phyloP scores from a whole-genome alignment of 208 protist species.

The Naegleria fowleri region DNA sequence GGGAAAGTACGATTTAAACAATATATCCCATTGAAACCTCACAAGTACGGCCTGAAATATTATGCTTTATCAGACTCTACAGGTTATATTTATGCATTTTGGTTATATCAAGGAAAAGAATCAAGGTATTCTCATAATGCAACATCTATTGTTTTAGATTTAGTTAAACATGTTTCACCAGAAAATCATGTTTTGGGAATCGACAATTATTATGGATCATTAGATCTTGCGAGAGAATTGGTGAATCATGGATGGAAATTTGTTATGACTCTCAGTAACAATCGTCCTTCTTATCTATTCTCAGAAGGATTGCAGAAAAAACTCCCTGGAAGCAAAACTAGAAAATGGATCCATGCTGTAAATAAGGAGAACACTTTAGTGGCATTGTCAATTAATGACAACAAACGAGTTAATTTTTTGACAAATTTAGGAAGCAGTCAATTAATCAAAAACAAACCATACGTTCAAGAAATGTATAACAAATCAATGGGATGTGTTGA shows the following conservation, averaged over 20 bases:
- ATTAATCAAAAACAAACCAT: background rate
- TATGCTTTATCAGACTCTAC: too few relatives aligned
- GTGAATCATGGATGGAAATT: background rate
- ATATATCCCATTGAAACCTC: too few relatives aligned
- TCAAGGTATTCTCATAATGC: background rate
- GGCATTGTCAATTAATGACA: background rate
- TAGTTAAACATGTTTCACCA: background rate
- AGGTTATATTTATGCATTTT: too few relatives aligned
- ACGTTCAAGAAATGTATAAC: background rate
- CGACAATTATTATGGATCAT: constrained; percentile 3
- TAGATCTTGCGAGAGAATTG: background rate
- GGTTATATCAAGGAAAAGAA: too few relatives aligned
- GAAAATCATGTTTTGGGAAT: background rate
- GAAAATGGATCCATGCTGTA: background rate
- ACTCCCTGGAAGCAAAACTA: background rate
- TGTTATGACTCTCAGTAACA: background rate
- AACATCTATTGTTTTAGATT: background rate
- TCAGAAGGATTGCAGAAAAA: background rate
- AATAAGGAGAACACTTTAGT: background rate
- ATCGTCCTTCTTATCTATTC: background rate
- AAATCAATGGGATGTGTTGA: background rate
- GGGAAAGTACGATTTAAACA: too few relatives aligned
- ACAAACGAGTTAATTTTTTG: background rate
- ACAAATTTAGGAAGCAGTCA: background rate
- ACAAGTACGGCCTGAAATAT: too few relatives aligned